Evolutionary conservation across 768 basidiomycete genomes (phyloP).

Genomic region (Rhodotorula taiwanensis): DNA sequence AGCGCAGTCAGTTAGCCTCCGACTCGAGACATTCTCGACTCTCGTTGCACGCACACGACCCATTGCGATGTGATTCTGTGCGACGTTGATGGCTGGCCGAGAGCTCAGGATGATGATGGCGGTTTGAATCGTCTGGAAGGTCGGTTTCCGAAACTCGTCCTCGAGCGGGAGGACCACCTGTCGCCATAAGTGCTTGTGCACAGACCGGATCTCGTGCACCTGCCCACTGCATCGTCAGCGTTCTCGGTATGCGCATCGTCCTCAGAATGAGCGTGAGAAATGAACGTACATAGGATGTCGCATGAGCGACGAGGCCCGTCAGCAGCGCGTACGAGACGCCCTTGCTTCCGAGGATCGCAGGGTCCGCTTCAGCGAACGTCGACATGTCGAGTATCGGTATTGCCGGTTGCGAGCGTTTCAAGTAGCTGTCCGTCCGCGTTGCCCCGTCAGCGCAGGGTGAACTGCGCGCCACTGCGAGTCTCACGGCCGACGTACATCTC

Average conservation of each 20-base stretch:
- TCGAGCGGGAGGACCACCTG: not conserved
- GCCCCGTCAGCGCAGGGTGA: not conserved
- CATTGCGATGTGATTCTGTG: slow-evolving; percentile 25
- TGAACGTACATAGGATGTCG: not conserved
- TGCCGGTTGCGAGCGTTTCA: not conserved
- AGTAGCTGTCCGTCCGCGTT: not conserved
- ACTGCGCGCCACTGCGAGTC: no score
- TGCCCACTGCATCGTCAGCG: not conserved
- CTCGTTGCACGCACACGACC: not conserved
- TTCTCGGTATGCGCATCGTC: no score
- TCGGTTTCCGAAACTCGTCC: slow-evolving; percentile 8
- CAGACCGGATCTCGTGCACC: not conserved
- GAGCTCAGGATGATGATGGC: slow-evolving; percentile 19
- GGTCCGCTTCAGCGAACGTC: not conserved
- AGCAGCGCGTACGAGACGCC: slow-evolving; percentile 5
- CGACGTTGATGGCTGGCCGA: slow-evolving; percentile 27
- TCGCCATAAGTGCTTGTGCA: not conserved
- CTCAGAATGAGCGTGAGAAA: not conserved
- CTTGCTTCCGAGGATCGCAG: not conserved
- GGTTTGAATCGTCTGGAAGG: slow-evolving; percentile 30
- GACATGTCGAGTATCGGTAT: not conserved
- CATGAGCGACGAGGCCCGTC: not conserved
- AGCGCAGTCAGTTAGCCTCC: no score
- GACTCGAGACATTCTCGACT: no score
- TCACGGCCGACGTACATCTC: not conserved